Base-by-base conservation (phyloP, 2,329 filamentous ascomycete genomes). In the Penicillium sp. region DNA sequence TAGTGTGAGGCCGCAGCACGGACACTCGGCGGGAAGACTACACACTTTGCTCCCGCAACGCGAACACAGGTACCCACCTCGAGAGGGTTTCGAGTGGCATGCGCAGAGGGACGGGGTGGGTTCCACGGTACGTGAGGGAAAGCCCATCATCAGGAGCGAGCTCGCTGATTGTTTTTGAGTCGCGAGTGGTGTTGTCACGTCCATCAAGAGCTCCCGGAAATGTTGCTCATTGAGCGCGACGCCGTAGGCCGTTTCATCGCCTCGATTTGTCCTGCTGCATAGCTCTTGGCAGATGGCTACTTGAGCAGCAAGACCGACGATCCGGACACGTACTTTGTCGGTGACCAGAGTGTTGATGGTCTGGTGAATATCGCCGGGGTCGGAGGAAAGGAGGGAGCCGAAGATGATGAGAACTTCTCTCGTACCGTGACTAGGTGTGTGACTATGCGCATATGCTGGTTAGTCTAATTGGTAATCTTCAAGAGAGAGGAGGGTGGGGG, bases 321-420 rank as follows among this genome's bases (percentile, higher is more conserved):
- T 88, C 45, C 90, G 90, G 12, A 97, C 92, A 17, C 92, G 89
- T 70, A 99, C 93, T 60, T 89, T 88, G 78, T 98, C 93, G 66
- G 85, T 82, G 44, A 96, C 86, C 33, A 97, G 89, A 38, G 86
- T 86, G 54, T 84, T 82, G 73, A 98, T 92, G 0, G 94, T 98
- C 69, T 93, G 88, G 80, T 97, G 92, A 62, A 99, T 97, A 76
- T 99, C 95, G 62, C 93, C 93, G 0, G 95, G 95, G 73, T 99
- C 95, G 69, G 91, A 91, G 37, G 92, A 94, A 45, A 96, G 85
- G 7, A 99, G 85, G 12, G 94, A 94, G 42, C 95, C 95, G 74
- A 95, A 96, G 53, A 98, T 87, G 61, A 99, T 88, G 38, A 99
- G 88, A 8, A 97, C 89, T 78, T 99, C 95, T 66, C 95, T 84